Evolutionary conservation across 768 basidiomycete species (phyloP).

Genomic region (Boletus rubroflammeus): DNA sequence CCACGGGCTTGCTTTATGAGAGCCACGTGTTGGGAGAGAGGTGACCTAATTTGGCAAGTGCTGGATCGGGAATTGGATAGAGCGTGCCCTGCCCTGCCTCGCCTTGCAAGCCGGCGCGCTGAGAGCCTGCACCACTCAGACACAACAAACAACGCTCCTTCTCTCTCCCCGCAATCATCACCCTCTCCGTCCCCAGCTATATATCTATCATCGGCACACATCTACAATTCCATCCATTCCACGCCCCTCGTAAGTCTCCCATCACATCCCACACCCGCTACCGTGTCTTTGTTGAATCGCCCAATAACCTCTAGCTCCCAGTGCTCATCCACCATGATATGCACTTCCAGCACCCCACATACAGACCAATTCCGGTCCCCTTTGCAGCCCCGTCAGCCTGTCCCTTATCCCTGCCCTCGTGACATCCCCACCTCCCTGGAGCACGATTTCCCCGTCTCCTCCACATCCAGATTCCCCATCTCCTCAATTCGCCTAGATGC

Average conservation of each 20-base stretch:
- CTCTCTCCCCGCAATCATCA: slow-evolving; percentile 7
- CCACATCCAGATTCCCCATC: slow-evolving; percentile 32
- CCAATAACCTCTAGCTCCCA: slow-evolving; percentile 6
- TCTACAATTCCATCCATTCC: background rate
- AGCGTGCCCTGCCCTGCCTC: slow-evolving; percentile 35
- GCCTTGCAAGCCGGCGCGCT: slow-evolving; percentile 31
- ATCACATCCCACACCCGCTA: background rate
- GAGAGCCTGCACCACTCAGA: slow-evolving; percentile 15
- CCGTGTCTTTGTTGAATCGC: slow-evolving; percentile 13
- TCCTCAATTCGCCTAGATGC: slow-evolving; percentile 38
- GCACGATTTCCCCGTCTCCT: slow-evolving; percentile 21
- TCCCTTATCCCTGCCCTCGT: slow-evolving; percentile 11
- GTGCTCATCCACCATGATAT: slow-evolving; percentile 19
- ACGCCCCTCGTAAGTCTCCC: slow-evolving; percentile 4
- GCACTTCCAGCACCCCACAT: background rate
- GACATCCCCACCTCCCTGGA: slow-evolving; percentile 16
- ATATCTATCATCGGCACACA: slow-evolving; percentile 1
- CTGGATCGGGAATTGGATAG: slow-evolving; percentile 30
- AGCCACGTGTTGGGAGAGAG: slow-evolving; percentile 30
- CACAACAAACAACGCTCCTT: slow-evolving; percentile 19
- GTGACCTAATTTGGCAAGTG: slow-evolving; percentile 18
- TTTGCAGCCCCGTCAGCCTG: slow-evolving; percentile 15
- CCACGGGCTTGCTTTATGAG: slow-evolving; percentile 10
- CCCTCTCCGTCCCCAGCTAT: background rate
- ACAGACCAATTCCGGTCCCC: slow-evolving; percentile 12